Base-by-base conservation (phyloP, 345 rosid genomes). In the Chamaenerion angustifolium region DNA sequence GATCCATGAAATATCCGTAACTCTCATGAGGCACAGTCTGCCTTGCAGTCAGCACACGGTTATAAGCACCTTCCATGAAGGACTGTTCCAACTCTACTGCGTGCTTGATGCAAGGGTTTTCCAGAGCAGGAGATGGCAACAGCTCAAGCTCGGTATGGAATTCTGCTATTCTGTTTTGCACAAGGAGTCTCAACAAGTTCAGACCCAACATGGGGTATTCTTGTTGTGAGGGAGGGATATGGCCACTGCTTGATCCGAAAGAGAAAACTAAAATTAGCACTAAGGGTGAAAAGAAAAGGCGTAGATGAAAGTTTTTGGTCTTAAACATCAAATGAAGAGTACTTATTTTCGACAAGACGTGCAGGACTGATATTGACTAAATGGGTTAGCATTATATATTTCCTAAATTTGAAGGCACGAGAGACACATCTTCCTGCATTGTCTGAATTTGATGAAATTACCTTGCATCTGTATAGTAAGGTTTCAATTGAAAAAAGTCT, bases 31-130 rank as follows among this genome's bases (percentile, higher is more conserved):
- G 99, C 0, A 82, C 95, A 7, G 72, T 88, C 69, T 88, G 96
- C 44, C 85, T 79, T 54, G 96, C 99, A 76, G 81, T 88, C 58
- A 84, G 50, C 42, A 93, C 99, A 52, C 96, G 84, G 71, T 88
- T 88, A 54, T 87, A 88, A 40, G 99, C 99, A 63, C 96, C 94
- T 66, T 93, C 96, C 99, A 85, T 88, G 72, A 88, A 93, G 0
- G 99, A 93, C 60, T 85, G 96, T 86, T 93, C 99, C 79, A 93
- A 73, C 83, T 93, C 96, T 40, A 85, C 96, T 0, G 99, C 96
- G 59, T 93, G 95, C 67, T 79, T 77, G 75, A 93, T 82, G 72
- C 94, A 85, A 63, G 86, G 78, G 56, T 82, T 81, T 60, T 88
- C 96, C 63, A 88, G 45, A 37, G 96, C 81, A 62, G 78, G 54